phyloP scores from a whole-genome alignment of 306 rosid species.

The Ceratonia siliqua region DNA sequence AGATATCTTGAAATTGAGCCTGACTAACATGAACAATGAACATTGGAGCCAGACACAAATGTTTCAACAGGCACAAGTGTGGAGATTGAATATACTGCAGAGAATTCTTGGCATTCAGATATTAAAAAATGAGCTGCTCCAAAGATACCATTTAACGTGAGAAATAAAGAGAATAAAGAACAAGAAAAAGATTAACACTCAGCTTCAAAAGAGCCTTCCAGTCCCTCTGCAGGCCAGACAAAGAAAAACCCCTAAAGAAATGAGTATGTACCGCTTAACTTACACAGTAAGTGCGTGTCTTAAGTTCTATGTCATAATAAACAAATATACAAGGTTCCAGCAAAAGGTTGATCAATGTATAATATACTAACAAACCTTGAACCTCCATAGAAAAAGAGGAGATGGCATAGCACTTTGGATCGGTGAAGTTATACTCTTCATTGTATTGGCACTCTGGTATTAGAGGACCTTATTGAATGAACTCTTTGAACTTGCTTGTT shows the following conservation, averaged over 20 bases:
- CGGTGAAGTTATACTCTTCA: conserved; percentile 69
- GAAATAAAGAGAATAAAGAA: not conserved
- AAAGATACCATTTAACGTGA: not conserved
- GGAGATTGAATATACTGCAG: conserved; percentile 22
- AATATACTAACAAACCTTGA: conserved; percentile 62
- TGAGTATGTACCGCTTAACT: not conserved
- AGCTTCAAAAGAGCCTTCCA: conserved; percentile 13
- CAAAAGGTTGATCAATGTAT: not conserved
- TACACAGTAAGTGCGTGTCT: not conserved
- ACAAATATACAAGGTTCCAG: not conserved
- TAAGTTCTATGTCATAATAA: not conserved
- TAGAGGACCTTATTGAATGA: conserved; percentile 6
- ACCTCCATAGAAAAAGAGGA: conserved; percentile 85
- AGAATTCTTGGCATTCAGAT: conserved; percentile 1
- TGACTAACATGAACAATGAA: conserved; percentile 14
- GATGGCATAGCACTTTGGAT: conserved; percentile 69
- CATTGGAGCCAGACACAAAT: conserved; percentile 2
- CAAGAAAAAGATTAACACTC: not conserved
- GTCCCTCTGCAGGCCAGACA: not conserved
- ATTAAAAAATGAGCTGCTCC: not conserved
- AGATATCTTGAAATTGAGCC: conserved; percentile 11
- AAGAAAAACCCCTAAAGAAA: not conserved
- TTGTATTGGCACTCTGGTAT: conserved; percentile 27
- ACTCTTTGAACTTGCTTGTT: conserved; percentile 13
- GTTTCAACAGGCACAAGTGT: conserved; percentile 21